phyloP scores from a whole-genome alignment of 2,329 filamentous ascomycete species.

The Fusarium sp. region DNA sequence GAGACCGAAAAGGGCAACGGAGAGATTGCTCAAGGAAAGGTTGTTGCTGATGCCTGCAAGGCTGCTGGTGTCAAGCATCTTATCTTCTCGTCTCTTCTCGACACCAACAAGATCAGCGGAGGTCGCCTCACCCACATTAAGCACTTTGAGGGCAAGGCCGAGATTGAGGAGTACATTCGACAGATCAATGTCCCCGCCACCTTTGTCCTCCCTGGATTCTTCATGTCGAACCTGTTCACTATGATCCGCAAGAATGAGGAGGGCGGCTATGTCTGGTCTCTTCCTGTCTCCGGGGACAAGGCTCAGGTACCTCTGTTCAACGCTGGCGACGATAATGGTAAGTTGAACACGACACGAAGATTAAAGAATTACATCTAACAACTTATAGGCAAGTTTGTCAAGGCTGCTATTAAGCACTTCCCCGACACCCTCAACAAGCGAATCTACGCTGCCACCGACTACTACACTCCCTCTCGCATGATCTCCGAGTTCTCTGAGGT shows the following conservation, averaged over 20 bases:
- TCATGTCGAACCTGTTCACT: slow-evolving; percentile 63
- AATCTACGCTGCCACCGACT: slow-evolving; percentile 53
- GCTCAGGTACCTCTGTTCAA: slow-evolving; percentile 55
- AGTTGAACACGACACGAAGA: not conserved
- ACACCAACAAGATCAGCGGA: slow-evolving; percentile 52
- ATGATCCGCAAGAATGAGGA: slow-evolving; percentile 47
- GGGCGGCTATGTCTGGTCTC: slow-evolving; percentile 44
- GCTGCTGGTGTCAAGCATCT: slow-evolving; percentile 58
- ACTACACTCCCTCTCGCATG: slow-evolving; percentile 50
- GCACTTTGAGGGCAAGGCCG: slow-evolving; percentile 69
- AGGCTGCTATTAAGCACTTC: slow-evolving; percentile 49
- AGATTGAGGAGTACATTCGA: slow-evolving; percentile 69
- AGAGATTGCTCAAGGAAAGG: slow-evolving; percentile 58
- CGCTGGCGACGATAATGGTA: slow-evolving; percentile 55
- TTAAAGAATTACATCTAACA: rapidly evolving
- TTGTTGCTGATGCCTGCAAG: slow-evolving; percentile 60
- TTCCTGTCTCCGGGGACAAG: slow-evolving; percentile 48
- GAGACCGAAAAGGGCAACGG: slow-evolving; percentile 49
- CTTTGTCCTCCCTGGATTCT: slow-evolving; percentile 65
- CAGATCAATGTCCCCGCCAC: slow-evolving; percentile 60
- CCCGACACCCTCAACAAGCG: slow-evolving; percentile 46
- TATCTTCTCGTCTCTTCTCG: slow-evolving; percentile 60
- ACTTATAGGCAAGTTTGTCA: slow-evolving; percentile 50
- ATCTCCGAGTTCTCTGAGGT: slow-evolving; percentile 52
- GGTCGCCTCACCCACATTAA: slow-evolving; percentile 54